Conservation (phyloP, 75 land plant species). For the Cryptomeria japonica region DNA sequence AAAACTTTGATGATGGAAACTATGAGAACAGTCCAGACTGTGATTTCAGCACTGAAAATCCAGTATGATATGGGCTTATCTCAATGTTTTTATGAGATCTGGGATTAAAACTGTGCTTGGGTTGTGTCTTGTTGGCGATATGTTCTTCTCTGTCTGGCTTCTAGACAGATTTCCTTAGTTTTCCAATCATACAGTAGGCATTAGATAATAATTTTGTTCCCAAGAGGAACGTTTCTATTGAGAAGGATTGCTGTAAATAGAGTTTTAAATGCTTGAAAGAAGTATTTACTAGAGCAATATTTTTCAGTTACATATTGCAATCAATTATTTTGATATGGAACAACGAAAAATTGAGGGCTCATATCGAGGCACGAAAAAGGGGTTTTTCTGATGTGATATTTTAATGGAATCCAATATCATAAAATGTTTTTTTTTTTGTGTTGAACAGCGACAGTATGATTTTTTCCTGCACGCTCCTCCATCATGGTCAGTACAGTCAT, state of each 20-base stretch:
- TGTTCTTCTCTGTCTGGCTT: background rate
- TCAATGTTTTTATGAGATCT: background rate
- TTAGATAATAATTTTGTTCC: too few relatives aligned
- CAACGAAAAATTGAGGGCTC: background rate
- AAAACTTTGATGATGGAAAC: constrained; percentile 20
- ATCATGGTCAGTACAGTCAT: background rate
- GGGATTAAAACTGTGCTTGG: background rate
- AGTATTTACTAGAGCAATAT: background rate
- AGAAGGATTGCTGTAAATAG: background rate
- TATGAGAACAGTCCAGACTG: background rate
- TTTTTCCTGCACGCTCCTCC: background rate
- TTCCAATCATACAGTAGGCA: background rate
- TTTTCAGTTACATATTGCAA: too few relatives aligned
- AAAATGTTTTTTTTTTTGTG: too few relatives aligned
- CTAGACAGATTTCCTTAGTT: background rate
- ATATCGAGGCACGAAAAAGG: background rate
- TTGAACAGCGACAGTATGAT: background rate
- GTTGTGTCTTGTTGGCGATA: background rate
- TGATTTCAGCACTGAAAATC: background rate
- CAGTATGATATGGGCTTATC: background rate
- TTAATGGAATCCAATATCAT: background rate
- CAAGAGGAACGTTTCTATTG: too few relatives aligned
- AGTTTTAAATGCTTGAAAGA: background rate
- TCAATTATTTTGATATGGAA: background rate
- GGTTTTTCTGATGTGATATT: background rate